Percentiles rank a stretch among this genome's conserved stretches.
Conservation (phyloP, 1,139 yeast species). For the Protomyces macrosporus region DNA sequence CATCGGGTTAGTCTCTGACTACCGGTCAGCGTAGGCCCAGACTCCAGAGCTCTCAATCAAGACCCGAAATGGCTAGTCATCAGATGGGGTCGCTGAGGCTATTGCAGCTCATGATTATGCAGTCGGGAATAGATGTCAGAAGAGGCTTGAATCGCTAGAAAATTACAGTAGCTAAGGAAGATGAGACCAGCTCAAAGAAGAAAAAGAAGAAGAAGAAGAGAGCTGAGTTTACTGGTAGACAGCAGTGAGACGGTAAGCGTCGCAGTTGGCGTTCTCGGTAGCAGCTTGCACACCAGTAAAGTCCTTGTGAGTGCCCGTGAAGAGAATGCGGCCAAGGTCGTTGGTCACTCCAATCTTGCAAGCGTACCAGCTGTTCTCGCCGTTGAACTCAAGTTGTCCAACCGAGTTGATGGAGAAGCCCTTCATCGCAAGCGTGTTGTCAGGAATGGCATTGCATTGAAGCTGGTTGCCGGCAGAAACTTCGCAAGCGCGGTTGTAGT, state of each 20-base stretch:
- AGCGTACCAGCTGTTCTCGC: background rate
- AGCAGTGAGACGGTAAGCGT: background rate
- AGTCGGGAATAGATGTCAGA: too few relatives aligned
- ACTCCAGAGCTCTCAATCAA: too few relatives aligned
- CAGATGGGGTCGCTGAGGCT: too few relatives aligned
- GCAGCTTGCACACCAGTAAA: background rate
- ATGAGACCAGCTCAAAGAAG: background rate
- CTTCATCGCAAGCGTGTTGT: background rate
- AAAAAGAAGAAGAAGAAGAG: background rate
- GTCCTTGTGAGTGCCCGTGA: slow-evolving; percentile 1
- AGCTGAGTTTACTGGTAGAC: background rate
- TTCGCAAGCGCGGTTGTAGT: background rate
- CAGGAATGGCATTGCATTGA: background rate
- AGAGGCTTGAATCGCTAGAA: too few relatives aligned
- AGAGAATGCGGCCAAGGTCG: background rate
- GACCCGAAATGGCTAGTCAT: too few relatives aligned
- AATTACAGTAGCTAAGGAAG: background rate
- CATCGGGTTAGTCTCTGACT: too few relatives aligned
- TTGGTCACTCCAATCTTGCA: background rate
- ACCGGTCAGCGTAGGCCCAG: too few relatives aligned
- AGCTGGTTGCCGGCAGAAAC: background rate
- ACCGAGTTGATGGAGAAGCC: background rate
- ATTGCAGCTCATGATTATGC: too few relatives aligned
- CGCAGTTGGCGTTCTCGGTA: background rate
- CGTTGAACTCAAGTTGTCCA: background rate